Conservation (phyloP, 2,329 filamentous ascomycete genomes). For the Coniochaeta ligniaria region DNA sequence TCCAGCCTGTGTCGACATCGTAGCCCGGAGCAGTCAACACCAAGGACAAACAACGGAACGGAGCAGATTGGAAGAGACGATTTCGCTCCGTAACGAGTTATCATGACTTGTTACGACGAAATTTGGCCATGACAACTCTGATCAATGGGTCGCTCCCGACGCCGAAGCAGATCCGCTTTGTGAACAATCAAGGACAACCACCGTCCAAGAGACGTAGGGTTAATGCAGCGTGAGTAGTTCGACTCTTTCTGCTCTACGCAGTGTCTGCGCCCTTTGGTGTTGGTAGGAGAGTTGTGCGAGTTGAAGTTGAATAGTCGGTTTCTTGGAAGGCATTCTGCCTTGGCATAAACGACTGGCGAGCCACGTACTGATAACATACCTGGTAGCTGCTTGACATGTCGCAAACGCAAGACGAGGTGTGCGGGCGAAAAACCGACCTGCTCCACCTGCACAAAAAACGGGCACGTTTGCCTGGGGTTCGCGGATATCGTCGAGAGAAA, state of each 20-base stretch:
- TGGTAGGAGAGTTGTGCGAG: background rate
- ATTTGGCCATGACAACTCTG: conserved; percentile 35
- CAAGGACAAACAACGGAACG: background rate
- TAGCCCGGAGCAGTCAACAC: background rate
- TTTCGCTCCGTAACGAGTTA: background rate
- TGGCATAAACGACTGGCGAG: background rate
- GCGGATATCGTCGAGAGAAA: conserved; percentile 45
- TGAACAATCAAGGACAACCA: conserved; percentile 75
- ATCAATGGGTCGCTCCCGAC: conserved; percentile 33
- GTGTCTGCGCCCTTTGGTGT: background rate
- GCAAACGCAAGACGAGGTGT: conserved; percentile 69
- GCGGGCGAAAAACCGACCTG: conserved; percentile 66
- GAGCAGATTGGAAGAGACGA: background rate
- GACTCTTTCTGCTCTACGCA: conserved; percentile 5
- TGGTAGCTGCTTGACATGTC: conserved; percentile 61
- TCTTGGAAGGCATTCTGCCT: background rate
- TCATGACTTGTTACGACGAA: background rate
- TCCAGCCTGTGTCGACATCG: background rate
- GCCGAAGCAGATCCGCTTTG: conserved; percentile 65
- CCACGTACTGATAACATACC: conserved; percentile 5
- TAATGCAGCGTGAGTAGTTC: conserved; percentile 61
- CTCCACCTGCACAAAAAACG: conserved; percentile 66
- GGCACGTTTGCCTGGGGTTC: conserved; percentile 63
- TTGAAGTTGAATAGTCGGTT: background rate
- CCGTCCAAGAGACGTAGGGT: conserved; percentile 73